Evolutionary conservation across 805 yeast species (phyloP).

Genomic region (Kockiozyma suomiensis): DNA sequence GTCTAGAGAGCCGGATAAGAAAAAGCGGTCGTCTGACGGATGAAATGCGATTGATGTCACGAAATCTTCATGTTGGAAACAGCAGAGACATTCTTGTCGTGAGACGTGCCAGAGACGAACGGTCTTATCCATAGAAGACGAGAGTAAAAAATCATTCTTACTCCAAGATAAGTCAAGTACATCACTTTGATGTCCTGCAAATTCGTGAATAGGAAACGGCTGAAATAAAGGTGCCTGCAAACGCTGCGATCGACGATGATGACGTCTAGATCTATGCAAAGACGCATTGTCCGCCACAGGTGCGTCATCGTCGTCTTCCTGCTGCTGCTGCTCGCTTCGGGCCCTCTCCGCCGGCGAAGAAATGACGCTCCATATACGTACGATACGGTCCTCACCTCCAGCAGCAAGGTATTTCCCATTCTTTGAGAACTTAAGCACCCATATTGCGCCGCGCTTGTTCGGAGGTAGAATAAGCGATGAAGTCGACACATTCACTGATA

Average conservation of each 20-base stretch:
- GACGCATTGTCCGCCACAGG: not conserved
- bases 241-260: conserved; percentile 8
- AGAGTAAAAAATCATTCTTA: conserved; percentile 73
- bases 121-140: conserved; percentile 84
- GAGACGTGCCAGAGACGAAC: conserved; percentile 85
- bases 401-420: conserved; percentile 86
- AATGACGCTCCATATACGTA: conserved; percentile 79
- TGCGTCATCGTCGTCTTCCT: conserved; percentile 21
- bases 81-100: conserved; percentile 60
- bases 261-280: conserved; percentile 2
- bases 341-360: conserved; percentile 71
- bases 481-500: conserved; percentile 10
- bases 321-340: conserved; percentile 34
- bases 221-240: conserved; percentile 78
- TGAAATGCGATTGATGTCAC: conserved; percentile 81
- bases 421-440: conserved; percentile 68
- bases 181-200: conserved; percentile 68
- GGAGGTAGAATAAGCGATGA: conserved; percentile 27
- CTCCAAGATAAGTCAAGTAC: conserved; percentile 86
- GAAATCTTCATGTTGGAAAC: conserved; percentile 75
- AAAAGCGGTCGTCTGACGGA: conserved; percentile 84
- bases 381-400: conserved; percentile 73
- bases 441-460: conserved; percentile 54
- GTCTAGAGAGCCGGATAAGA: conserved; percentile 79
- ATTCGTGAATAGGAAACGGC: conserved; percentile 60